Percentiles rank a stretch among this genome's conserved stretches.
Evolutionary conservation across 2,329 filamentous ascomycete genomes (phyloP).

Genomic region (Colletotrichum eremochloae): DNA sequence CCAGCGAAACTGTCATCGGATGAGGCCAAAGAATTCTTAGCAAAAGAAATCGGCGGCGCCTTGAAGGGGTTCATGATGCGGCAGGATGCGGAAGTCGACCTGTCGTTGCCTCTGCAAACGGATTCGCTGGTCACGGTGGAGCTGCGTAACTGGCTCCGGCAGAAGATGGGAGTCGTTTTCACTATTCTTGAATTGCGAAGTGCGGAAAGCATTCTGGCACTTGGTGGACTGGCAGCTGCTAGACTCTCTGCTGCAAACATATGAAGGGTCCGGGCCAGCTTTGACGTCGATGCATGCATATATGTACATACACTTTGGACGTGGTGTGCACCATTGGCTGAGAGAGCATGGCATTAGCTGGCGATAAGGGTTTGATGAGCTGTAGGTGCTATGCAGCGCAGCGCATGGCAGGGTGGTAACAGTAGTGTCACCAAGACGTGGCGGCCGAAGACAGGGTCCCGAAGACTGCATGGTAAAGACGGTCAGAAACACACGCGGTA

Average conservation of each 20-base stretch:
- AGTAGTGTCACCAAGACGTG: constrained; percentile 23
- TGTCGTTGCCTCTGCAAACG: constrained; percentile 27
- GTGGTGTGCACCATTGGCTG: background rate
- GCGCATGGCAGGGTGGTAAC: constrained; percentile 5
- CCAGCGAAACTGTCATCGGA: constrained; percentile 13
- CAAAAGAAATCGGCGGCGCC: constrained; percentile 17
- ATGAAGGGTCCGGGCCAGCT: background rate
- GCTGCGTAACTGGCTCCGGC: constrained; percentile 44
- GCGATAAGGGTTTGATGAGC: background rate
- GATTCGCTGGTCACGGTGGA: constrained; percentile 47
- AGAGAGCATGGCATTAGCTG: background rate
- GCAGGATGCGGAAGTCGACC: constrained; percentile 27
- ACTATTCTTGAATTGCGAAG: constrained; percentile 27
- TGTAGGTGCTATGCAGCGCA: background rate
- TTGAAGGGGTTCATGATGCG: constrained; percentile 41
- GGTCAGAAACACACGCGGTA: background rate
- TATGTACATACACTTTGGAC: background rate
- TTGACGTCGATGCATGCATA: background rate
- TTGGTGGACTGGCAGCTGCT: constrained; percentile 2
- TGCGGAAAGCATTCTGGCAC: constrained; percentile 20
- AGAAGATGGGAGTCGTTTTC: constrained; percentile 40
- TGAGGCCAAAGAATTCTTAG: constrained; percentile 21
- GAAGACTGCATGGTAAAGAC: background rate
- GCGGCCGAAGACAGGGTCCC: constrained; percentile 7
- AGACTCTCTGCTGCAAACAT: constrained; percentile 12